phyloP scores from a whole-genome alignment of 2,329 filamentous ascomycete genomes.

The Plectosphaerella plurivora region DNA sequence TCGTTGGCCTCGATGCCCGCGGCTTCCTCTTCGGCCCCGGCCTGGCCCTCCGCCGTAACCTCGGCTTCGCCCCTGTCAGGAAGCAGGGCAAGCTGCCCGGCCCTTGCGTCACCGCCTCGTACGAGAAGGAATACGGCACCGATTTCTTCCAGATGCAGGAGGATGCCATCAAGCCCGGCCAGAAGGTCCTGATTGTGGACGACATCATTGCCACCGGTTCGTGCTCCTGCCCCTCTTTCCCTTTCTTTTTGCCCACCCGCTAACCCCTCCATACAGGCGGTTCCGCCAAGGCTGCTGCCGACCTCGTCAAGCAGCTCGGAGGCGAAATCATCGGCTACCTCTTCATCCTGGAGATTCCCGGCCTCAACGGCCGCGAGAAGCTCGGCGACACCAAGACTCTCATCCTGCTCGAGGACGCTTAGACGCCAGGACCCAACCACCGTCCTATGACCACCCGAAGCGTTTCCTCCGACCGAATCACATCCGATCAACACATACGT shows the following conservation, averaged over 20 bases:
- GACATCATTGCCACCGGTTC: constrained; percentile 97
- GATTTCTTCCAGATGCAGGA: constrained; percentile 96
- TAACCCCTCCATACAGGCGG: constrained; percentile 58
- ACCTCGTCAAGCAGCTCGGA: constrained; percentile 80
- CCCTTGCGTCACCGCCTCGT: constrained; percentile 77
- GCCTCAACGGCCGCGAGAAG: constrained; percentile 87
- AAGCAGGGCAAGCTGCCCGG: constrained; percentile 97
- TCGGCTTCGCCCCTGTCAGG: constrained; percentile 86
- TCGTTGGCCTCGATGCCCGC: constrained; percentile 89
- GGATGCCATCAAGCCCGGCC: constrained; percentile 76
- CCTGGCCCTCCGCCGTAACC: constrained; percentile 76
- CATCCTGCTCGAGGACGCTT: constrained; percentile 66
- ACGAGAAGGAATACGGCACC: constrained; percentile 92
- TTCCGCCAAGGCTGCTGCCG: constrained; percentile 81
- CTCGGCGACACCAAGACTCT: constrained; percentile 73
- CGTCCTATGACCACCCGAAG: background rate
- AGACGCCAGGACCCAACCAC: constrained; percentile 10
- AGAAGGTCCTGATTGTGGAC: constrained; percentile 90
- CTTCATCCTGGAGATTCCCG: constrained; percentile 93
- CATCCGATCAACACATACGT: constrained; percentile 1
- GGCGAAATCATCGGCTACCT: constrained; percentile 84
- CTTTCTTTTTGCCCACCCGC: constrained; percentile 14
- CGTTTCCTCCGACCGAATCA: background rate
- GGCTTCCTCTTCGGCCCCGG: constrained; percentile 94
- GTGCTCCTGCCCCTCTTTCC: constrained; percentile 24